Evolutionary conservation across 139 green algal genomes (phyloP).

Genomic region (Choricystis sp.): DNA sequence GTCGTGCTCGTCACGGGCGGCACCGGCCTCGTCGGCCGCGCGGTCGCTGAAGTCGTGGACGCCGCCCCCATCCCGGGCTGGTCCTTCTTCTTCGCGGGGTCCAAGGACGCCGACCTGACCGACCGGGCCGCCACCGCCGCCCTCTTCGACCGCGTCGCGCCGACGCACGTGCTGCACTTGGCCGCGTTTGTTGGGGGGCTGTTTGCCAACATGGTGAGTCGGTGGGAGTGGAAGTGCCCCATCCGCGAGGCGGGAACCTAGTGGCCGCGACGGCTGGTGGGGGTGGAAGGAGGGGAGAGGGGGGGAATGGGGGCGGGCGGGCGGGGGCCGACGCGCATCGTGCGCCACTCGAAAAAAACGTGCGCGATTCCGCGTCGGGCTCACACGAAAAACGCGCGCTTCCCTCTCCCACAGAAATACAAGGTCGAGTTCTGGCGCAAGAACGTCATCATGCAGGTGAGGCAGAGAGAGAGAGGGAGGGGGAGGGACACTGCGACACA

Average conservation of each 20-base stretch:
- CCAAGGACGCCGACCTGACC: conserved; percentile 29
- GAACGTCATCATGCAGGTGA: conserved; percentile 24
- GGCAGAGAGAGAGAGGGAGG: background rate
- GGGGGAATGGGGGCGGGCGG: too few species aligned
- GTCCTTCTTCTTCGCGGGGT: conserved; percentile 22
- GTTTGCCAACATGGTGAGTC: conserved; percentile 36
- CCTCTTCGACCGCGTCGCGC: conserved; percentile 27
- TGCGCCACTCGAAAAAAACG: too few species aligned
- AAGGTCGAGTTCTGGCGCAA: conserved; percentile 30
- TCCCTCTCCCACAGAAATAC: conserved; percentile 11
- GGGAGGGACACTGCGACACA: background rate
- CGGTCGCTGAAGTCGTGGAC: conserved; percentile 20
- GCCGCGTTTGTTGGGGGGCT: conserved; percentile 30
- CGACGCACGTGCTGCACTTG: conserved; percentile 34
- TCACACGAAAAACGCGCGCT: too few species aligned
- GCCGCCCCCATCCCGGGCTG: conserved; percentile 9
- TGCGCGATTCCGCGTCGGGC: too few species aligned
- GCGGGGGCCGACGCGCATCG: too few species aligned
- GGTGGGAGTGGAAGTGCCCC: too few species aligned
- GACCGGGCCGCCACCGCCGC: conserved; percentile 13
- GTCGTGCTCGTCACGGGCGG: conserved; percentile 25
- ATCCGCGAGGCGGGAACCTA: too few species aligned
- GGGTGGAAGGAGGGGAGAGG: too few species aligned
- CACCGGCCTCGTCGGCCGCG: conserved; percentile 23
- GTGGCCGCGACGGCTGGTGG: too few species aligned